phyloP scores from a whole-genome alignment of 2,329 filamentous ascomycete genomes.

The Colletotrichum sp. region DNA sequence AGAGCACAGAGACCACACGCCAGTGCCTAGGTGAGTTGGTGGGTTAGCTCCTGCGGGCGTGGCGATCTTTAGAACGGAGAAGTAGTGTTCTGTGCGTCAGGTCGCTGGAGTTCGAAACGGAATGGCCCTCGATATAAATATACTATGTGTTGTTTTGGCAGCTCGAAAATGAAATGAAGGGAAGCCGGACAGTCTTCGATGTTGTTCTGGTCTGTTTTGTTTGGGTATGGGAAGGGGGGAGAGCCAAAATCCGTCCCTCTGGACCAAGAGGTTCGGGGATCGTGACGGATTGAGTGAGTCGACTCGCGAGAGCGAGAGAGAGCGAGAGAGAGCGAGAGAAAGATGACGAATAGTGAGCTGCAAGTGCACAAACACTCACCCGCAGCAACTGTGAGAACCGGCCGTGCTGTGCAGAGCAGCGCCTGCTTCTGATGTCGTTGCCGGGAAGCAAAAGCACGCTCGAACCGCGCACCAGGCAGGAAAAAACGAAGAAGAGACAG shows the following conservation, averaged over 20 bases:
- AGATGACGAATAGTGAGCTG: not conserved
- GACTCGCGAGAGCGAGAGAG: not conserved
- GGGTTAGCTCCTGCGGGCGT: conserved; percentile 20
- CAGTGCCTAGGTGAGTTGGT: not conserved
- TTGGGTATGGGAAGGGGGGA: not conserved
- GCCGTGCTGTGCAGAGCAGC: not conserved
- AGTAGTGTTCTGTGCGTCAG: conserved; percentile 21
- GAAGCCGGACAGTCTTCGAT: not conserved
- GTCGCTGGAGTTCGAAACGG: conserved; percentile 17
- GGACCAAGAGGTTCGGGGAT: not conserved
- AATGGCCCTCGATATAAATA: conserved; percentile 21
- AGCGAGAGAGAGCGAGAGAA: not conserved
- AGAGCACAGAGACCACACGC: conserved; percentile 20
- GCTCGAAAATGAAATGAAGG: not conserved
- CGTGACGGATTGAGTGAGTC: not conserved
- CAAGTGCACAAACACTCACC: conserved; percentile 13
- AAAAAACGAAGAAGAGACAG: not conserved
- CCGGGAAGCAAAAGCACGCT: conserved; percentile 10
- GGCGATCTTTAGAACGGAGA: conserved; percentile 19
- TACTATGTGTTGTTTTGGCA: conserved; percentile 6
- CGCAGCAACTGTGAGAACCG: not conserved
- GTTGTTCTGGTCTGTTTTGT: not conserved
- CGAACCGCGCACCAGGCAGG: not conserved
- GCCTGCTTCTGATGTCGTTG: not conserved
- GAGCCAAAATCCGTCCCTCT: not conserved